These are phyloP conservation scores for Pseudogymnoascus pannorum DNA, from an alignment of 2,329 filamentous ascomycete genomes.

Conservation along the genomic window DNA sequence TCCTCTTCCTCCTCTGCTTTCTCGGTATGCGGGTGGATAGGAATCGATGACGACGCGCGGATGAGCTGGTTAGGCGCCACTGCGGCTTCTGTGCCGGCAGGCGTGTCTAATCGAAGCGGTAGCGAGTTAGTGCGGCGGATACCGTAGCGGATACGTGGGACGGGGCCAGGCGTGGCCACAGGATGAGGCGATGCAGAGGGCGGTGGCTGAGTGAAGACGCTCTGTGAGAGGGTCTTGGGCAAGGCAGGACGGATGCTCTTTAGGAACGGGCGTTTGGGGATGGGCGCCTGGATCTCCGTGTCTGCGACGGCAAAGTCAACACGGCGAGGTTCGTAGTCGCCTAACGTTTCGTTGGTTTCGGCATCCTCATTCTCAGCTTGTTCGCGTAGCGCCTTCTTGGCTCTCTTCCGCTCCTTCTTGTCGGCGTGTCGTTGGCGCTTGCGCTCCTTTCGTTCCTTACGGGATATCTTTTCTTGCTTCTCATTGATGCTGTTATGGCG, in stretches of 20 bases:
- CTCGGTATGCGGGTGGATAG: not conserved
- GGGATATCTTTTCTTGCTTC: conserved; percentile 16
- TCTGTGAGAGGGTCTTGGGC: conserved; percentile 61
- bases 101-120: conserved; percentile 49
- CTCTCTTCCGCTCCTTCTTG: conserved; percentile 24
- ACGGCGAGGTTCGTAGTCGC: conserved; percentile 40
- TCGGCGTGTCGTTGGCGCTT: conserved; percentile 35
- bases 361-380: not conserved
- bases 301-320: conserved; percentile 49
- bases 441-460: conserved; percentile 29
- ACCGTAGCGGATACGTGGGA: conserved; percentile 53
- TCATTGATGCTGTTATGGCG: conserved; percentile 23
- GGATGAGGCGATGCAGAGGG: conserved; percentile 23
- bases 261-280: conserved; percentile 45
- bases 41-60: not conserved
- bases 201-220: conserved; percentile 54
- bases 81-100: not conserved
- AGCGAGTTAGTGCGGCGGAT: conserved; percentile 69
- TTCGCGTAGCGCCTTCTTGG: conserved; percentile 15
- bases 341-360: conserved; percentile 15
- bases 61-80: not conserved
- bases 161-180: conserved; percentile 31
- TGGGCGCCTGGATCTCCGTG: conserved; percentile 25
- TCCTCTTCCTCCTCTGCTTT: conserved; percentile 32
- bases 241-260: conserved; percentile 51